Conservation (phyloP, 768 basidiomycete species). For the Dentipellis sp. region DNA sequence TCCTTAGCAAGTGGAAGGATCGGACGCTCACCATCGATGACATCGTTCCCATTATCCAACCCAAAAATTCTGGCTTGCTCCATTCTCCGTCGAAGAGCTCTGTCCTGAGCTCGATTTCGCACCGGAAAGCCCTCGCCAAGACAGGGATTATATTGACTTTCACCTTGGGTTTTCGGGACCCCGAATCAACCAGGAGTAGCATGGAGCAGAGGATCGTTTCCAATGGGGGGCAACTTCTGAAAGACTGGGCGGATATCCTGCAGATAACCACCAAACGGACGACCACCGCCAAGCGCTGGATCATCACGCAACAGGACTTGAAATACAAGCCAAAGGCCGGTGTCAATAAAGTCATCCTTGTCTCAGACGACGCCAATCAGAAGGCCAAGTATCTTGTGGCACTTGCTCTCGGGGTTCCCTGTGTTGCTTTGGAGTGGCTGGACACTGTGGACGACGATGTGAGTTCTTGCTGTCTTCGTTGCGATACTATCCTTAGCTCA, state of each 20-base stretch:
- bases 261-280: conserved; percentile 43
- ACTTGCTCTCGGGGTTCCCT: conserved; percentile 82
- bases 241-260: conserved; percentile 53
- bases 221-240: conserved; percentile 48
- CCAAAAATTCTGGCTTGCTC: conserved; percentile 24
- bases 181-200: conserved; percentile 31
- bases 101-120: conserved; percentile 26
- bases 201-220: conserved; percentile 35
- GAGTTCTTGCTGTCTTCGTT: conserved; percentile 4
- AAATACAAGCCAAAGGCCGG: conserved; percentile 32
- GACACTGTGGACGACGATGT: conserved; percentile 26
- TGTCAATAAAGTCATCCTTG: conserved; percentile 49
- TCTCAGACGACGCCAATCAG: conserved; percentile 55
- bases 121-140: conserved; percentile 26
- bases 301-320: conserved; percentile 38
- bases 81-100: conserved; percentile 44
- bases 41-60: conserved; percentile 34
- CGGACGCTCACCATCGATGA: conserved; percentile 33
- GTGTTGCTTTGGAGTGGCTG: conserved; percentile 54
- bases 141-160: conserved; percentile 56
- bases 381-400: conserved; percentile 79
- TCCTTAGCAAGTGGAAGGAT: conserved; percentile 44
- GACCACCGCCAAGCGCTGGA: conserved; percentile 41
- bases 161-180: conserved; percentile 26
- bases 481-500: neutral